Percentiles rank a stretch among this genome's conserved stretches.
These are phyloP conservation scores for Paraglomus occultum DNA, from an alignment of 192 early-diverging fungal genomes.

Conservation along the genomic window DNA sequence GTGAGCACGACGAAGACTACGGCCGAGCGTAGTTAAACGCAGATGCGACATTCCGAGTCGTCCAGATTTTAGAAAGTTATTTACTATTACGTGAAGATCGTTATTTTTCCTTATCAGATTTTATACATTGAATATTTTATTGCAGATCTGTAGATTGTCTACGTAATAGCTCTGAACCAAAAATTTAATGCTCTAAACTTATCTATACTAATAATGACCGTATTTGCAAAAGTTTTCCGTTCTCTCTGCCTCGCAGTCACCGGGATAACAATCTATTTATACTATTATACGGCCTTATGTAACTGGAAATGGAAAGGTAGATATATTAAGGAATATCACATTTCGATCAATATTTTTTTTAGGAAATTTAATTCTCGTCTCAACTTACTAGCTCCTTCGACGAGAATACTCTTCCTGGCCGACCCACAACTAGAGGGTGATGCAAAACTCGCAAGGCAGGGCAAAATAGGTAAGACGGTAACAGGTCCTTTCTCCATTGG, in stretches of 20 bases:
- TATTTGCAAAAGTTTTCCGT: not conserved
- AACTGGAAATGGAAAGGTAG: constrained; percentile 27
- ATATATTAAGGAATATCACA: not conserved
- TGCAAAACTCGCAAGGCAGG: constrained; percentile 55
- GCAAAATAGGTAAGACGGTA: constrained; percentile 39
- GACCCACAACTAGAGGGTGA: constrained; percentile 72
- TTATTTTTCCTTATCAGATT: too few relatives aligned
- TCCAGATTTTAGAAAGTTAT: too few relatives aligned
- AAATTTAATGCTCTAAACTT: too few relatives aligned
- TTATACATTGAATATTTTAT: too few relatives aligned
- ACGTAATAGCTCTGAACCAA: too few relatives aligned
- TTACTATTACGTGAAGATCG: too few relatives aligned
- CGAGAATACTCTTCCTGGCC: constrained; percentile 56
- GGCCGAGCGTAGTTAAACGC: too few relatives aligned
- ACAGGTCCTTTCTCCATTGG: not conserved
- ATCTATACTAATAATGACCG: not conserved
- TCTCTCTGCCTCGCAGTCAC: constrained; percentile 18
- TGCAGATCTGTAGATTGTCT: too few relatives aligned
- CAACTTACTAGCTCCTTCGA: not conserved
- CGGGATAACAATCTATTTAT: constrained; percentile 22
- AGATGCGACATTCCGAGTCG: too few relatives aligned
- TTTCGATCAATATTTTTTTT: too few relatives aligned
- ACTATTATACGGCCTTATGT: constrained; percentile 30
- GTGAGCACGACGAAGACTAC: too few relatives aligned
- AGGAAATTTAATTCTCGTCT: too few relatives aligned